Evolutionary conservation across 352 stramenopile genomes (phyloP), one percentile per base, ranked within the genome.

Genomic region (Phytophthora meadii): DNA sequence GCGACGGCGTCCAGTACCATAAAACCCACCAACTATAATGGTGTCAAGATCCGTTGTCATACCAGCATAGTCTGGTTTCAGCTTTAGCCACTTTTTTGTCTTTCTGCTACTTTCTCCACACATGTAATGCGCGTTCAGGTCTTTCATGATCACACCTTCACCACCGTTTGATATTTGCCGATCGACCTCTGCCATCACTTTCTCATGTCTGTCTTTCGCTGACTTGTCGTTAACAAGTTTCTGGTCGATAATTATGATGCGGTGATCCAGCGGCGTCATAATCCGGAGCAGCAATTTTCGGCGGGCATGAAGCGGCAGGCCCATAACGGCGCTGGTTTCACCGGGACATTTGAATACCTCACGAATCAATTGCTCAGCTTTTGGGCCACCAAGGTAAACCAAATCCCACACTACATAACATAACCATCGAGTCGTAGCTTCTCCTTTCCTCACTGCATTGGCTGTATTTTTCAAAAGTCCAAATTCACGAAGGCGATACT

Each of bases 121-220:
- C 84, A 95, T 94, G 41, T 95, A 95, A 41, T 95, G 88, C 9
- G 88, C 81, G n/a, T 92, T 92, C 17, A 93, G 42, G 54, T 95
- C 84, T 68, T 95, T 95, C 49, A 95, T 68, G 28, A 95, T 93
- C 34, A 95, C 75, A 11, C 88, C 88, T 55, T 95, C 88, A 6
- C 81, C 87, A 48, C 88, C 88, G n/a, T 87, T 91, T 9, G 74
- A 70, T 12, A 95, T 46, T 50, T 92, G 79, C 15, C 68, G 55
- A 63, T 95, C 86, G 2, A 95, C 76, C 46, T 93, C 84, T 6
- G 84, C 82, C 88, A 95, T 95, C 34, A 94, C 88, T 10, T 79
- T 53, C 2, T 93, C 81, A 65, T 95, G 86, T 7, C 88, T 78
- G 46, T 93, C 82, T 54, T 92, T 92, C 2, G 81, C 51, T n/a